Percentiles rank a stretch among this genome's conserved stretches.
phyloP scores from a whole-genome alignment of 2,329 filamentous ascomycete species.

The Colletotrichum sp. region DNA sequence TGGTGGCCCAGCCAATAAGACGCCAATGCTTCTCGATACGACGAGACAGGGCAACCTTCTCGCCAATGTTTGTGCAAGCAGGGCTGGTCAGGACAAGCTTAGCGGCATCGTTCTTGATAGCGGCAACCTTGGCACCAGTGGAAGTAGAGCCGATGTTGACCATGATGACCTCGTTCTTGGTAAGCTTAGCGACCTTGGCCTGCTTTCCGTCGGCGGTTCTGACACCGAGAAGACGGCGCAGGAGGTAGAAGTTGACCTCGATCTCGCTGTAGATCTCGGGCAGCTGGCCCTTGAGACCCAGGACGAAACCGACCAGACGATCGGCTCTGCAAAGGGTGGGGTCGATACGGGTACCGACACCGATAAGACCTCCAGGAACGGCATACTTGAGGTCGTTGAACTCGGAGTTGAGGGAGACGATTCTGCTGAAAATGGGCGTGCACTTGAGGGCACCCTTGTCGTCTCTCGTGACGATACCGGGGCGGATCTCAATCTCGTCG shows the following conservation, averaged over 20 bases:
- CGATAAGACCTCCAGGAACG: slow-evolving; percentile 95
- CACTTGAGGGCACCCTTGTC: slow-evolving; percentile 93
- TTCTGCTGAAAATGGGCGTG: slow-evolving; percentile 94
- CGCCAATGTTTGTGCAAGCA: slow-evolving; percentile 94
- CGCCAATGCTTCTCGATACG: slow-evolving; percentile 99
- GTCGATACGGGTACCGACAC: slow-evolving; percentile 97
- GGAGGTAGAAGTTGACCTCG: slow-evolving; percentile 99
- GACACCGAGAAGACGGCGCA: slow-evolving; percentile 92
- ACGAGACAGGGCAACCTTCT: slow-evolving; percentile 95
- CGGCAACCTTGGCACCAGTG: slow-evolving; percentile 95
- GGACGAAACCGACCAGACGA: slow-evolving; percentile 96
- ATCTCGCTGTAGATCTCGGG: slow-evolving; percentile 98
- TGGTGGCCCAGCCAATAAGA: slow-evolving; percentile 89
- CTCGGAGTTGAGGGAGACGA: slow-evolving; percentile 95
- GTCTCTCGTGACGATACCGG: slow-evolving; percentile 97
- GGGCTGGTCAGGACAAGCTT: slow-evolving; percentile 93
- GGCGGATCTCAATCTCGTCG: slow-evolving; percentile 97
- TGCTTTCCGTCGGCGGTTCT: slow-evolving; percentile 98
- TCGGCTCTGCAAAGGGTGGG: slow-evolving; percentile 98
- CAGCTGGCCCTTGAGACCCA: slow-evolving; percentile 90
- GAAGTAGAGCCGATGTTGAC: slow-evolving; percentile 99
- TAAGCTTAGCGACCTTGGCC: slow-evolving; percentile 96
- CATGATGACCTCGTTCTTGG: slow-evolving; percentile 99
- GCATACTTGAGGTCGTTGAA: slow-evolving; percentile 97
- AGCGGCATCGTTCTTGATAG: slow-evolving; percentile 96